Evolutionary conservation across 331 rosid genomes (phyloP).

Genomic region (Spiraea crenata): DNA sequence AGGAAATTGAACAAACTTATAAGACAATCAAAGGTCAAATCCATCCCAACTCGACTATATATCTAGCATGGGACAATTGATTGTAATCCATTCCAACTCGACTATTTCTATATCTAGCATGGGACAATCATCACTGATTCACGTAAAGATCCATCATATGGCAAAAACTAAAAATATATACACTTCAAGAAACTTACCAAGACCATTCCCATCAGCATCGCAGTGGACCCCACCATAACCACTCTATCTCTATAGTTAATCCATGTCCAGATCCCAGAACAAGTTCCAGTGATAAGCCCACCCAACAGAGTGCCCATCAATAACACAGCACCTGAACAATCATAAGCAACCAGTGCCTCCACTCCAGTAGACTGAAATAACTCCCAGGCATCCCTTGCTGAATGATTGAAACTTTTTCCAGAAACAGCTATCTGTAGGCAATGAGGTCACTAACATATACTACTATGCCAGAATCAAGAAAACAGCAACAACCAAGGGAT

Average conservation of each 20-base stretch:
- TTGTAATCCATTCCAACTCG: no score
- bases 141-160: no score
- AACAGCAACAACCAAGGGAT: neutral
- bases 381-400: slow-evolving; percentile 99
- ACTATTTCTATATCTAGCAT: no score
- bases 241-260: slow-evolving; percentile 69
- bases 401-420: slow-evolving; percentile 87
- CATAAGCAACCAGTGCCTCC: slow-evolving; percentile 86
- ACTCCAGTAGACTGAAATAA: slow-evolving; percentile 96
- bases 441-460: slow-evolving; percentile 18
- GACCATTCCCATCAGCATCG: slow-evolving; percentile 95
- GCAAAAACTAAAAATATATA: no score
- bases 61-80: no score
- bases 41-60: no score
- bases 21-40: no score
- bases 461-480: slow-evolving; percentile 8
- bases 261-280: slow-evolving; percentile 95
- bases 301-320: slow-evolving; percentile 85
- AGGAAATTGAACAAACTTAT: no score
- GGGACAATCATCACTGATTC: no score
- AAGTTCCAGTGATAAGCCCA: slow-evolving; percentile 90
- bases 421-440: slow-evolving; percentile 75
- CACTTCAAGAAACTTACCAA: slow-evolving; percentile 48
- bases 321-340: slow-evolving; percentile 94
- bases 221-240: slow-evolving; percentile 83